Conservation (phyloP, 148 eudicot species). For the Linanthus parryae region DNA sequence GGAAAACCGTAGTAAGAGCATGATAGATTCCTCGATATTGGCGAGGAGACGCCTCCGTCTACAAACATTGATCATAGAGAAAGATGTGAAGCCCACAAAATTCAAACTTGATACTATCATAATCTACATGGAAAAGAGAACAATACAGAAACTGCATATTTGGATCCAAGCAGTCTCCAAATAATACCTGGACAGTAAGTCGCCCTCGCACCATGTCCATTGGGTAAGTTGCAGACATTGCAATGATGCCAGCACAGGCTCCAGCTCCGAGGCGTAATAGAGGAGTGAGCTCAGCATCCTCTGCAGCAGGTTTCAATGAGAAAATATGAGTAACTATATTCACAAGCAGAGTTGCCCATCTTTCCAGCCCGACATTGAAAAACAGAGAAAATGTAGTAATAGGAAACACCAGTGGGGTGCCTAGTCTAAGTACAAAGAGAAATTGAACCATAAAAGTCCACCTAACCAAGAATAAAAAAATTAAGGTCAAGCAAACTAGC, state of each 20-base stretch:
- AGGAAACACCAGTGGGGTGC: too few species aligned
- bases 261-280: conserved; percentile 91
- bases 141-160: background rate
- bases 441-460: too few species aligned
- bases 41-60: conserved; percentile 75
- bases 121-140: conserved; percentile 5
- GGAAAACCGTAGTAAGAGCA: conserved; percentile 67
- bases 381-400: too few species aligned
- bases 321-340: background rate
- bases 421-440: too few species aligned
- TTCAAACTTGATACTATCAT: background rate
- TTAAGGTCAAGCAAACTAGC: too few species aligned
- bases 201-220: conserved; percentile 96
- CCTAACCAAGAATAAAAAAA: too few species aligned
- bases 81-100: conserved; percentile 7
- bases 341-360: background rate
- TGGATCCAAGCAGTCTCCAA: background rate
- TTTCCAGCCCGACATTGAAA: too few species aligned
- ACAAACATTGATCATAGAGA: conserved; percentile 13
- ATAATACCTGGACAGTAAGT: conserved; percentile 80
- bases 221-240: conserved; percentile 96
- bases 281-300: conserved; percentile 83
- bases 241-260: conserved; percentile 94
- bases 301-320: conserved; percentile 38
- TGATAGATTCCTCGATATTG: conserved; percentile 82